Base-by-base conservation (phyloP, 2,329 filamentous ascomycete species). In the Raffaelea ambrosiae region DNA sequence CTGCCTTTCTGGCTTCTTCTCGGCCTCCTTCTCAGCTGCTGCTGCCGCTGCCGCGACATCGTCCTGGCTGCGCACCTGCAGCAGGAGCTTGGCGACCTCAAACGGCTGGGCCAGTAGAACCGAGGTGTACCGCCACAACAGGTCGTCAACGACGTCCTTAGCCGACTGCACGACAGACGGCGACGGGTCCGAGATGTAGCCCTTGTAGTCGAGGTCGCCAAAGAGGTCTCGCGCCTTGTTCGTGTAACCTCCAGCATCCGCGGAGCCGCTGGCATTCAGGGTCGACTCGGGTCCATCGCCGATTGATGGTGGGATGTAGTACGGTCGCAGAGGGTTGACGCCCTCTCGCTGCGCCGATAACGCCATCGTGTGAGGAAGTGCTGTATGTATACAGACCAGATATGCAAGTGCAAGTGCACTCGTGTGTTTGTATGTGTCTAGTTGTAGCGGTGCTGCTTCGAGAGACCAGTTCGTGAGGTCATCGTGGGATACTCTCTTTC, bases 71-170 rank as follows among this genome's bases (percentile, higher is more conserved):
- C 75, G 80, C 45, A 89, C 81, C 67, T 98, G 93, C 57, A 98
- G 69, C 48, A 97, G 79, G 14, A 84, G 93, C 75, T 96, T 97
- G 60, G 91, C 89, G 49, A 96, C 90, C 71, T 97, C 93, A 64
- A 98, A 97, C 14, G 93, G 93, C 67, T 98, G 93, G 47, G 88
- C 86, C 62, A 95, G 83, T 59, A 97, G 66, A 21, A 95, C 83
- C 49, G 84, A 88, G 14, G 84, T 85, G 68, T 98, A 98, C 62
- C 93, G 91, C 83, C 90, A 94, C 64, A 95, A 63, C 54, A 93
- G 79, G 63, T 90, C 84, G 62, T 97, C 89, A 43, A 95, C 61
- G 51, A 95, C 69, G 53, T 84, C 83, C 61, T 85, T 87, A 40
- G 84, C 72, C 54, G 85, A 85, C 56, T 87, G 84, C 11, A 88